Evolutionary conservation across 73 alveolate genomes (phyloP).

Genomic region (Urostyla sp.): DNA sequence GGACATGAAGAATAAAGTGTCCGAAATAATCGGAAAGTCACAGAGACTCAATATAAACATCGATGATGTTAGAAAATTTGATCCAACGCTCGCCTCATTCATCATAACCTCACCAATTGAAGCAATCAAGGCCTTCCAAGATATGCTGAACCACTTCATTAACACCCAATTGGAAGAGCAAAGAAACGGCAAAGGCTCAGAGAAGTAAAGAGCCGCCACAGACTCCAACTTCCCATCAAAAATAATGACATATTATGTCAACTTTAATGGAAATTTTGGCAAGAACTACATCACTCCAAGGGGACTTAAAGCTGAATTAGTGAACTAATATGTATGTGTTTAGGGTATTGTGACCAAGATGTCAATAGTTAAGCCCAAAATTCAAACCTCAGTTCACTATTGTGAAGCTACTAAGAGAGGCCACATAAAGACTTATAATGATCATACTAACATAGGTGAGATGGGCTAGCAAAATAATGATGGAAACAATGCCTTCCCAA

Average conservation of each 20-base stretch:
- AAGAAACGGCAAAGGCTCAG: constrained; percentile 56
- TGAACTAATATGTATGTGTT: constrained; percentile 90
- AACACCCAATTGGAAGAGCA: constrained; percentile 28
- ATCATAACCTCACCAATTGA: constrained; percentile 69
- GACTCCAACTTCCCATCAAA: constrained; percentile 66
- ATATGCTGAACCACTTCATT: constrained; percentile 60
- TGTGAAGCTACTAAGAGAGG: constrained; percentile 90
- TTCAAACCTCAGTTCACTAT: constrained; percentile 89
- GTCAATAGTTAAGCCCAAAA: constrained; percentile 90
- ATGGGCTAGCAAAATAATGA: constrained; percentile 19
- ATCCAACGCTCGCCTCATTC: constrained; percentile 66
- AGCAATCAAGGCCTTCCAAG: constrained; percentile 72
- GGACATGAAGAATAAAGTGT: constrained; percentile 3
- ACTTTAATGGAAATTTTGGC: constrained; percentile 96
- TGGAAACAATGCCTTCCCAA: constrained; percentile 84
- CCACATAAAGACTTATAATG: constrained; percentile 79
- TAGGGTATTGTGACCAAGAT: constrained; percentile 97
- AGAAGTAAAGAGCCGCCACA: constrained; percentile 46
- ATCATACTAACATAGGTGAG: constrained; percentile 72
- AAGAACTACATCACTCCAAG: constrained; percentile 95
- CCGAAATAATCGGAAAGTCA: constrained; percentile 8
- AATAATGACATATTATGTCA: constrained; percentile 69
- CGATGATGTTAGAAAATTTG: constrained; percentile 77
- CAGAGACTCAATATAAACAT: constrained; percentile 68
- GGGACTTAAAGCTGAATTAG: constrained; percentile 87